Evolutionary conservation across 805 yeast genomes (phyloP).

Genomic region (Hanseniaspora jakobsenii): DNA sequence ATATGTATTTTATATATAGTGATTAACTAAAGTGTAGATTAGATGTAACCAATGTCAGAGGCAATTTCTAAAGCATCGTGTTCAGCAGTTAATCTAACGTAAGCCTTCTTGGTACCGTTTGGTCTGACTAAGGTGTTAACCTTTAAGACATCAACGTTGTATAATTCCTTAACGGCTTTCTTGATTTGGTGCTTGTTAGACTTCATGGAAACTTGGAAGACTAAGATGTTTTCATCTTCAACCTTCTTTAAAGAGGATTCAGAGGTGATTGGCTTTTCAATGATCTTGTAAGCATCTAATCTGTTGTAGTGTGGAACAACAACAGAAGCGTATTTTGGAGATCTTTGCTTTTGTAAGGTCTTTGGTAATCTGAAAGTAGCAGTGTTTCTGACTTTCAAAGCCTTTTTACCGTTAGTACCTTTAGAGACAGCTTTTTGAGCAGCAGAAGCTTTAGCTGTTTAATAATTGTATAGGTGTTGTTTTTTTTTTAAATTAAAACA

Average conservation of each 20-base stretch:
- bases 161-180: slow-evolving; percentile 94
- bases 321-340: slow-evolving; percentile 91
- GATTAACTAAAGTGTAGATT: slow-evolving; percentile 28
- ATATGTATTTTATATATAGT: background rate
- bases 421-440: slow-evolving; percentile 98
- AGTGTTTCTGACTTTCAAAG: slow-evolving; percentile 84
- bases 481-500: no score
- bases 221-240: slow-evolving; percentile 98
- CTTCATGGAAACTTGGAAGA: slow-evolving; percentile 93
- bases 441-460: slow-evolving; percentile 69
- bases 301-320: slow-evolving; percentile 96
- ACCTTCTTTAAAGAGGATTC: slow-evolving; percentile 99
- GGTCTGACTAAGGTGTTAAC: slow-evolving; percentile 97
- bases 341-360: slow-evolving; percentile 86
- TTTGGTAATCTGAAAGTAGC: slow-evolving; percentile 96
- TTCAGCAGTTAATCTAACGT: slow-evolving; percentile 97
- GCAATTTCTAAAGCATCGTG: slow-evolving; percentile 99
- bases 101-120: slow-evolving; percentile 99
- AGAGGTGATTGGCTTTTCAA: slow-evolving; percentile 89
- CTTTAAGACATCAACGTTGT: slow-evolving; percentile 86
- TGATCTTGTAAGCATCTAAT: slow-evolving; percentile 88
- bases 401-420: slow-evolving; percentile 88
- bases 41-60: slow-evolving; percentile 98
- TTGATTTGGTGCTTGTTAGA: slow-evolving; percentile 98
- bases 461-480: background rate